These are phyloP conservation scores for Tarenaya hassleriana DNA, from an alignment of 345 rosid genomes.

Conservation along the genomic window DNA sequence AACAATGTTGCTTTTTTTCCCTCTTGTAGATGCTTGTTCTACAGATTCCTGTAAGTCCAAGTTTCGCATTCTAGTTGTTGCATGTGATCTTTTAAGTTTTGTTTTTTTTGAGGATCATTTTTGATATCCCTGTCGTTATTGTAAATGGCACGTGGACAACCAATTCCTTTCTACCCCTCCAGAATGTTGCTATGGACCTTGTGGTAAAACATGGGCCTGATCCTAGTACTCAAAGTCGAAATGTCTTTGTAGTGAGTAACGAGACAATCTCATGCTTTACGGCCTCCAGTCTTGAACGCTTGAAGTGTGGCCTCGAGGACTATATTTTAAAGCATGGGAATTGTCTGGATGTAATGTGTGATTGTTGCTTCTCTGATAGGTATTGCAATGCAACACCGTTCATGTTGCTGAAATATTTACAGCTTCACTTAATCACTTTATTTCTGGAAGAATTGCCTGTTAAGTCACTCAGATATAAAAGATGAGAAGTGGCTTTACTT, in stretches of 20 bases:
- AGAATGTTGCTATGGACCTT: slow-evolving; percentile 72
- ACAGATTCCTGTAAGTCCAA: slow-evolving; percentile 66
- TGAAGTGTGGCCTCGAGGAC: slow-evolving; percentile 74
- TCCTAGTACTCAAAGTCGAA: slow-evolving; percentile 37
- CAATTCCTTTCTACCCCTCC: slow-evolving; percentile 17
- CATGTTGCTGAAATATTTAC: background rate
- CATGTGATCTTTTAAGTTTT: slow-evolving; percentile 5
- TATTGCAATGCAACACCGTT: slow-evolving; percentile 20
- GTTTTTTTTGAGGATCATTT: slow-evolving; percentile 2
- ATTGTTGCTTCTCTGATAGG: slow-evolving; percentile 46
- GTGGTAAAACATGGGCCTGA: slow-evolving; percentile 39
- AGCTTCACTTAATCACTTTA: slow-evolving; percentile 14
- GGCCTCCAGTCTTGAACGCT: slow-evolving; percentile 50
- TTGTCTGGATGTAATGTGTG: slow-evolving; percentile 36
- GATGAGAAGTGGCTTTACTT: slow-evolving; percentile 13
- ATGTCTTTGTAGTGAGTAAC: slow-evolving; percentile 47
- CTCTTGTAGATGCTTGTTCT: slow-evolving; percentile 77
- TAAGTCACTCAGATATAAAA: slow-evolving; percentile 7
- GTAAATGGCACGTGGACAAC: too few species aligned
- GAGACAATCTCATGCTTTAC: slow-evolving; percentile 35
- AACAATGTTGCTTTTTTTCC: slow-evolving; percentile 18
- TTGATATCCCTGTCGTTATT: too few species aligned
- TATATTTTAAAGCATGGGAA: slow-evolving; percentile 59
- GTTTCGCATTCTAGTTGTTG: slow-evolving; percentile 19
- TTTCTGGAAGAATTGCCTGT: slow-evolving; percentile 2